Evolutionary conservation across 352 stramenopile genomes (phyloP), one percentile per base, ranked within the genome.

Genomic region (Phytophthora sp.): DNA sequence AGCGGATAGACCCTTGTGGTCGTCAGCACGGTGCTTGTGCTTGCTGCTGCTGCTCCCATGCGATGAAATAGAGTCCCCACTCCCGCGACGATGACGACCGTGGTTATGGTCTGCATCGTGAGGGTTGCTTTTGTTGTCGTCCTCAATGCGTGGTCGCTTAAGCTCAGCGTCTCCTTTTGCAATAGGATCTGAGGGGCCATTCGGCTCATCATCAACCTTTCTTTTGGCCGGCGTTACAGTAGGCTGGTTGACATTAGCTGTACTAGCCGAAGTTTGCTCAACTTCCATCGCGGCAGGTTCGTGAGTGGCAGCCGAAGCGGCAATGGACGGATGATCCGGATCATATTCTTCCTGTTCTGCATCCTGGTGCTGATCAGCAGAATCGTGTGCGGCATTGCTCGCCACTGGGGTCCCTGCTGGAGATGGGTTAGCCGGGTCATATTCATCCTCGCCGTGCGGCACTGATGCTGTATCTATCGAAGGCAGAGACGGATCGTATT

Each of bases 1-100:
- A 35, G 80, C 72, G 23, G 76, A 64, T 6, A 94, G 68, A 4
- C 84, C 84, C 35, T 88, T 85, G 44, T 79, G 70, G 31, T 86
- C 72, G 17, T 78, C 66, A 24, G 69, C 37, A 13, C 58, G 51
- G 18, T 59, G 46, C 11, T 74, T 57, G 12, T 53, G 20, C 62
- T 55, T 57, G 21, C 45, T 72, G n/a, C 41, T 75, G 18, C 17
- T 43, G n/a, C 41, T 75, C 15, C 17, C 24, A 24, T 42, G 23
- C 5, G 68, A 74, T 26, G 54, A 32, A 9, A 54, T 55, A 20
- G 69, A 62, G 26, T 75, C 60, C 10, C 51, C 44, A 18, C 61
- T 77, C 50, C 54, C 56, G 24, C 52, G 52, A 44, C 65, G 74
- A 30, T 46, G 68, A 3, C 69, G 74, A 41, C 44, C 54, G 13